phyloP scores from a whole-genome alignment of 352 stramenopile species.

The Blastocystis sp. region DNA sequence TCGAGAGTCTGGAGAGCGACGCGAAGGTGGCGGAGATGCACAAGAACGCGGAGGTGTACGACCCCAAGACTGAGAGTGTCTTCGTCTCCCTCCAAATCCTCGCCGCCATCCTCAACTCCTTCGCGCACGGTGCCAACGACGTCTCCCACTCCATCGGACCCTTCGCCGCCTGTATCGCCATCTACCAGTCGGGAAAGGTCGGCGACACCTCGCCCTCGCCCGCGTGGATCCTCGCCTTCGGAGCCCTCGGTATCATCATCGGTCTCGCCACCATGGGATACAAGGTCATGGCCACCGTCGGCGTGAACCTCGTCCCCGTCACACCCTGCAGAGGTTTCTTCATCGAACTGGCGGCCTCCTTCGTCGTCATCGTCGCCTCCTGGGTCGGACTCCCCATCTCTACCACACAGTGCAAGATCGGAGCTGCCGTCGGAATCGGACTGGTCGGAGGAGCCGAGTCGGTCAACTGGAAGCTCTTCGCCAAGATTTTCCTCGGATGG shows the following conservation, averaged over 20 bases:
- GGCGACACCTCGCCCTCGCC: conserved; percentile 56
- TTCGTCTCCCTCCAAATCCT: conserved; percentile 70
- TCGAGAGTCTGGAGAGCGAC: conserved; percentile 58
- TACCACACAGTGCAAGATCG: conserved; percentile 64
- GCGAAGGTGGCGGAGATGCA: conserved; percentile 58
- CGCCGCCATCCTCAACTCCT: conserved; percentile 67
- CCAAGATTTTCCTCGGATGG: conserved; percentile 58
- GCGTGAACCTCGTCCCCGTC: conserved; percentile 57
- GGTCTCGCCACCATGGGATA: conserved; percentile 57
- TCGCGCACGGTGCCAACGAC: conserved; percentile 71
- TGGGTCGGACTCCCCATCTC: conserved; percentile 46
- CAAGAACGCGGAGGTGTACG: conserved; percentile 60
- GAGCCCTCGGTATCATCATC: conserved; percentile 56
- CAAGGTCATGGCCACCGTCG: conserved; percentile 58
- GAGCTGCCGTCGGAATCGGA: conserved; percentile 64
- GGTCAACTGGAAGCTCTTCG: conserved; percentile 59
- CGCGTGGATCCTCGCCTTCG: conserved; percentile 63
- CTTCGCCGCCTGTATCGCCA: conserved; percentile 65
- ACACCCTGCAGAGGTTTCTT: conserved; percentile 56
- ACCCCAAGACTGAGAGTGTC: conserved; percentile 61
- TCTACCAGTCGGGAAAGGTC: conserved; percentile 61
- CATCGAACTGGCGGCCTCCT: conserved; percentile 51
- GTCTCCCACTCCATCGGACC: conserved; percentile 69
- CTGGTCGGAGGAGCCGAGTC: conserved; percentile 58
- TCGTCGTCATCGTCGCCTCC: conserved; percentile 43